Conservation (phyloP, 495 filamentous ascomycete species). For the Aspergillus avenaceus region DNA sequence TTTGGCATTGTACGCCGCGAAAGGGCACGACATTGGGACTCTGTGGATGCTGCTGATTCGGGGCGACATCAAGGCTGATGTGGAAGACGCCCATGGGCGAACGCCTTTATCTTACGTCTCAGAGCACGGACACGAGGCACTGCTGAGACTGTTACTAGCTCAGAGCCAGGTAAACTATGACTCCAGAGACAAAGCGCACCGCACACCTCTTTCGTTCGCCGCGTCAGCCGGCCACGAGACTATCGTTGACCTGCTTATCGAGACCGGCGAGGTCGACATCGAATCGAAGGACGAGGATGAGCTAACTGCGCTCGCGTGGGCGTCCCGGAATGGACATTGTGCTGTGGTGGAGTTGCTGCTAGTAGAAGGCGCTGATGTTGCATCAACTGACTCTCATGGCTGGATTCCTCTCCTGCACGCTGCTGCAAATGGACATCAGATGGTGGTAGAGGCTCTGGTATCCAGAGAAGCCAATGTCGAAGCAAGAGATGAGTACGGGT, state of each 20-base stretch:
- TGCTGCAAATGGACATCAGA: no score
- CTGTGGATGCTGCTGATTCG: constrained; percentile 1
- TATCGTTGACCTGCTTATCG: not conserved
- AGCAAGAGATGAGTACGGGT: no score
- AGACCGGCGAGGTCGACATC: not conserved
- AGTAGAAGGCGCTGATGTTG: no score
- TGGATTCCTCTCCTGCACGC: no score
- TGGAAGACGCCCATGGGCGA: not conserved
- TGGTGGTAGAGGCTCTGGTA: no score
- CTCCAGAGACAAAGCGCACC: not conserved
- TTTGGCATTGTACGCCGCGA: not conserved
- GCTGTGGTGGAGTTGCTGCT: no score
- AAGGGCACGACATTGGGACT: not conserved
- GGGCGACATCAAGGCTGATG: not conserved
- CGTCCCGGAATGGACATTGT: no score
- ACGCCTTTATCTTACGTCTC: constrained; percentile 4
- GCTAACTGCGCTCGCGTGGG: not conserved
- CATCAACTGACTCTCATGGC: no score
- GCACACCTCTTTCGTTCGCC: not conserved
- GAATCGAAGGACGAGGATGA: not conserved
- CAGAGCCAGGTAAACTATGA: constrained; percentile 1
- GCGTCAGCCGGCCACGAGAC: not conserved
- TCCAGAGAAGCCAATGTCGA: no score
- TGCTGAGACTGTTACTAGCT: constrained; percentile 4
- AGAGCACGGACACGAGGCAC: constrained; percentile 2